Evolutionary conservation across 73 alveolate species (phyloP).

Genomic region (Stentor roeselii): DNA sequence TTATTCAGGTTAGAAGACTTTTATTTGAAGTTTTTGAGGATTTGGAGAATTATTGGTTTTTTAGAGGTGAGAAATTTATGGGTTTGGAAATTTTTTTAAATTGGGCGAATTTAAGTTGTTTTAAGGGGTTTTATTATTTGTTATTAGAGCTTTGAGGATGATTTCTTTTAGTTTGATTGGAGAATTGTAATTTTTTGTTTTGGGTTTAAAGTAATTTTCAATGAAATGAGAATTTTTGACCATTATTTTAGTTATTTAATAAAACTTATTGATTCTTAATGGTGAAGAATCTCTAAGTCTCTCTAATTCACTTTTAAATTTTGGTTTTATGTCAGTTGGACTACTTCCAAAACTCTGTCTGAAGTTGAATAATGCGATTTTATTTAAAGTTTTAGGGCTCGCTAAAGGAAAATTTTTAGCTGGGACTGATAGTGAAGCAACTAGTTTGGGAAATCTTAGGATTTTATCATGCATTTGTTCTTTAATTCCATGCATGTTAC

Average conservation of each 20-base stretch:
- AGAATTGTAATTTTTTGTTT: no score
- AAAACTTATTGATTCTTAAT: neutral
- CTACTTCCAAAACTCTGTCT: neutral
- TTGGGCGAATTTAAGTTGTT: no score
- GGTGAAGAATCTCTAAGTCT: slow-evolving; percentile 8
- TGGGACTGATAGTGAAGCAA: neutral
- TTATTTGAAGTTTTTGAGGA: no score
- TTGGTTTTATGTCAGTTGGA: neutral
- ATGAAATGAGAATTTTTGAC: no score
- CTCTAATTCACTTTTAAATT: neutral
- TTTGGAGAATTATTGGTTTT: no score
- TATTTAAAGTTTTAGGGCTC: neutral
- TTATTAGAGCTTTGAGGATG: no score
- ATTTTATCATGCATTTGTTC: neutral
- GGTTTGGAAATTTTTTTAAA: no score
- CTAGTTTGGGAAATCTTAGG: neutral
- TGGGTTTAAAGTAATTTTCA: no score
- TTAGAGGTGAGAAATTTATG: no score
- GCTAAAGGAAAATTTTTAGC: neutral
- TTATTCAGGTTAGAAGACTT: neutral
- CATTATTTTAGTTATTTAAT: no score
- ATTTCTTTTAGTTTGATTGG: no score
- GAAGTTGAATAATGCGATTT: neutral
- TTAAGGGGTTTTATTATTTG: no score
- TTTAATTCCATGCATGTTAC: neutral